phyloP scores from a whole-genome alignment of 139 green algal species.

The Chlorella ohadii region DNA sequence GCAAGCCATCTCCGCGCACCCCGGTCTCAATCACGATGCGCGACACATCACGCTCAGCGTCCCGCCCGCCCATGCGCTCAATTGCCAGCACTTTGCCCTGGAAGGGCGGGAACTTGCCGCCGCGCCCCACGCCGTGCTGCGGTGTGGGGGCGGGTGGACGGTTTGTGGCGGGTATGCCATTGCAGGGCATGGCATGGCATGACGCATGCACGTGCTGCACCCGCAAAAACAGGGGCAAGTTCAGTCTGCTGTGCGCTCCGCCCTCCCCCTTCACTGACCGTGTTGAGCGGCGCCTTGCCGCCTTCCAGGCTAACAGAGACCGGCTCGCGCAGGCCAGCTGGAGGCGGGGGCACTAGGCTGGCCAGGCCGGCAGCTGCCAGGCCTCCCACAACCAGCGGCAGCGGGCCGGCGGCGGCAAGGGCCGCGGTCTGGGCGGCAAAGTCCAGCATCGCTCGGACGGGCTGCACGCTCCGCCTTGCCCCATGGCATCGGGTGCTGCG shows the following conservation, averaged over 20 bases:
- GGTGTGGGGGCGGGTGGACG: too few relatives aligned
- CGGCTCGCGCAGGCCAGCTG: not conserved
- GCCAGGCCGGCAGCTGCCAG: not conserved
- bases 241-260: too few relatives aligned
- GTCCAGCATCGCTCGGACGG: too few relatives aligned
- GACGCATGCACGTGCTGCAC: too few relatives aligned
- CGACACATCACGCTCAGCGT: not conserved
- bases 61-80: not conserved
- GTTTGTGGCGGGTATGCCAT: too few relatives aligned
- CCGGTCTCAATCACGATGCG: conserved; percentile 1
- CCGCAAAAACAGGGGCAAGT: too few relatives aligned
- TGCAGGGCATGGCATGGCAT: too few relatives aligned
- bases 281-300: conserved; percentile 4
- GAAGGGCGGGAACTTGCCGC: not conserved
- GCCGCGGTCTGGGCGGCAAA: too few relatives aligned
- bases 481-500: too few relatives aligned
- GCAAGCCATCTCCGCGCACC: too few relatives aligned
- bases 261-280: too few relatives aligned
- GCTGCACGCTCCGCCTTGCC: too few relatives aligned
- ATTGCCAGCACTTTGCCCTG: not conserved
- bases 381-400: not conserved
- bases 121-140: not conserved
- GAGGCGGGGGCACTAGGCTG: not conserved
- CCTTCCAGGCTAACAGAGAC: not conserved
- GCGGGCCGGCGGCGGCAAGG: not conserved